Conservation (phyloP, 2,329 filamentous ascomycete genomes). For the Allantophomopsis cytisporea region DNA sequence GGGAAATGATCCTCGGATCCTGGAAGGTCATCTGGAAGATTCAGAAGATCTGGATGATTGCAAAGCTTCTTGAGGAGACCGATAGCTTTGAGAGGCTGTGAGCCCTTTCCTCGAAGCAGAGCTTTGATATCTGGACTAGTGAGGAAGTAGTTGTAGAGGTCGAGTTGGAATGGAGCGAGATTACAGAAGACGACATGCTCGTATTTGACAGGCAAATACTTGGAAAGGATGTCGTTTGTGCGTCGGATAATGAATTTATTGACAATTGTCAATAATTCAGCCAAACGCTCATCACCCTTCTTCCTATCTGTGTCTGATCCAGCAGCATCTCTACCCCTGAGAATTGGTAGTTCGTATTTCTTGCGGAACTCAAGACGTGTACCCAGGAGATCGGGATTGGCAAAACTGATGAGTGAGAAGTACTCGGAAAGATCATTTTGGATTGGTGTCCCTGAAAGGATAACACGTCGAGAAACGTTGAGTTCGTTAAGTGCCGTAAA, state of each 20-base stretch:
- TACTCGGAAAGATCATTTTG: constrained; percentile 99
- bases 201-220: constrained; percentile 96
- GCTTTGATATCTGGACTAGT: constrained; percentile 90
- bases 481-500: constrained; percentile 83
- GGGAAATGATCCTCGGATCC: constrained; percentile 75
- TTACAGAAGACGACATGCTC: constrained; percentile 99
- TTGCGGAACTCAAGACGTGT: constrained; percentile 87
- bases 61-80: constrained; percentile 95
- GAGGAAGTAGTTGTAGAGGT: constrained; percentile 95
- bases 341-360: constrained; percentile 82
- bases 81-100: constrained; percentile 92
- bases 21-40: constrained; percentile 70
- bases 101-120: constrained; percentile 82
- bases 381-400: constrained; percentile 84
- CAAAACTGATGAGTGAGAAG: constrained; percentile 90
- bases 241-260: constrained; percentile 98
- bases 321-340: constrained; percentile 80
- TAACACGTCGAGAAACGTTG: constrained; percentile 83
- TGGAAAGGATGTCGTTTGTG: constrained; percentile 95
- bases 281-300: constrained; percentile 71
- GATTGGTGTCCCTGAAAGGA: constrained; percentile 91
- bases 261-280: constrained; percentile 70
- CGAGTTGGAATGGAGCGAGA: constrained; percentile 80
- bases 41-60: constrained; percentile 90
- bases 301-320: constrained; percentile 72